Conservation (phyloP, 257 asterid species). For the Solanum tarapatanum region DNA sequence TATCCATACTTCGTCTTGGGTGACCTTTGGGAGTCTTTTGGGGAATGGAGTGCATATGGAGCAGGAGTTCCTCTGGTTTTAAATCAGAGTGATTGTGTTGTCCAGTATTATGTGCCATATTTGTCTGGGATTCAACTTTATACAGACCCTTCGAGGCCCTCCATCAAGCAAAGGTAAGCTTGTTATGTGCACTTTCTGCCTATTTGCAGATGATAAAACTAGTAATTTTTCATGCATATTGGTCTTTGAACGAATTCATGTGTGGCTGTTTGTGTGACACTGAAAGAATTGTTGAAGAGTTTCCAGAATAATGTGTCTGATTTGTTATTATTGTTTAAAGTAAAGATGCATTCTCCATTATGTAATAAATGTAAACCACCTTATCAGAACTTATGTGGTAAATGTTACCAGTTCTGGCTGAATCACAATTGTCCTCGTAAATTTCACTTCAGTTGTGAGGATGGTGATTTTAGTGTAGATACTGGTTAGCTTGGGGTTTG, state of each 20-base stretch:
- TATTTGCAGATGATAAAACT: neutral
- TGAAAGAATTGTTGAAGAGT: neutral
- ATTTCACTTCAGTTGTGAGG: neutral
- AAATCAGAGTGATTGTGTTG: conserved; percentile 58
- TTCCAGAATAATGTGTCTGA: neutral
- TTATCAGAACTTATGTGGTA: neutral
- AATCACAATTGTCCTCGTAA: neutral
- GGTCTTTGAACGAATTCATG: neutral
- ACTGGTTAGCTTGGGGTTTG: neutral
- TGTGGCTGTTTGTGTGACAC: neutral
- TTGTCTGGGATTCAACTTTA: conserved; percentile 85
- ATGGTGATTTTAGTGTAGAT: neutral
- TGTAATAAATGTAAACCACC: neutral
- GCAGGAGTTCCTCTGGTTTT: conserved; percentile 81
- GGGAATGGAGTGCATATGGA: conserved; percentile 97
- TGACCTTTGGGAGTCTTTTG: conserved; percentile 90
- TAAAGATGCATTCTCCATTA: neutral
- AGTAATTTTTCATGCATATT: neutral
- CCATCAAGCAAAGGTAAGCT: conserved; percentile 38
- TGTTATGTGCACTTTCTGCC: neutral
- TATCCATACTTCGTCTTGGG: conserved; percentile 69
- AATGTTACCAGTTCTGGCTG: neutral
- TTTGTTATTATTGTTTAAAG: neutral
- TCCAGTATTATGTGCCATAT: conserved; percentile 84
- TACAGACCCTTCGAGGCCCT: conserved; percentile 44